Percentiles rank a stretch among this genome's conserved stretches.
Evolutionary conservation across 2,329 filamentous ascomycete species (phyloP).

Genomic region (Nigrospora sphaerica): DNA sequence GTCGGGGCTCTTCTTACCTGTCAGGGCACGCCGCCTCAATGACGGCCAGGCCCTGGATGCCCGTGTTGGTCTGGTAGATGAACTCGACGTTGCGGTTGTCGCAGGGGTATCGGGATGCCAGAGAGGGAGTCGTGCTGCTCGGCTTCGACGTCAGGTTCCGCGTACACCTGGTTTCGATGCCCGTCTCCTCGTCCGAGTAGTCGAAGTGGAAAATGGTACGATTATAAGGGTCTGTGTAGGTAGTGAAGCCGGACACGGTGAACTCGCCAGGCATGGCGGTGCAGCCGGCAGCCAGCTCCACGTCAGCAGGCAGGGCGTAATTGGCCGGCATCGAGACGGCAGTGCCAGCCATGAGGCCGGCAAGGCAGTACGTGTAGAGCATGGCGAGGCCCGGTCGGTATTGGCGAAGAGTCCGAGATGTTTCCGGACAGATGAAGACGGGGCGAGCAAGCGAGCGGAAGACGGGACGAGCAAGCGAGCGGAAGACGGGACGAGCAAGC

Average conservation of each 20-base stretch:
- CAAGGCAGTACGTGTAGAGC: constrained; percentile 8
- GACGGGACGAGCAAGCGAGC: too few species aligned
- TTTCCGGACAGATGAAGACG: too few species aligned
- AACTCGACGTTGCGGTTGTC: constrained; percentile 17
- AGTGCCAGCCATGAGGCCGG: constrained; percentile 13
- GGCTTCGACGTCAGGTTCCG: constrained; percentile 17
- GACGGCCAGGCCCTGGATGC: constrained; percentile 15
- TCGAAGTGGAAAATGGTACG: constrained; percentile 13
- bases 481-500: too few species aligned
- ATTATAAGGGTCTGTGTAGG: constrained; percentile 11
- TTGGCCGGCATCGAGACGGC: constrained; percentile 14
- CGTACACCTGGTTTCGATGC: constrained; percentile 17
- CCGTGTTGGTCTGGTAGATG: constrained; percentile 19
- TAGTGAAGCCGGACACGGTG: constrained; percentile 16
- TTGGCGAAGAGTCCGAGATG: too few species aligned
- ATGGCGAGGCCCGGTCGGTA: constrained; percentile 7
- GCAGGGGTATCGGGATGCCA: constrained; percentile 17
- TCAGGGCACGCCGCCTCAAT: constrained; percentile 18
- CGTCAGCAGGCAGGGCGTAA: constrained; percentile 14
- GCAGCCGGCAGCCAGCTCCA: constrained; percentile 13
- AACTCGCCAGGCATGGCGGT: constrained; percentile 14
- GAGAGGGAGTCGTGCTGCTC: constrained; percentile 5
- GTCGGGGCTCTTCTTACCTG: constrained; percentile 10
- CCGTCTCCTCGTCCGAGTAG: constrained; percentile 17
- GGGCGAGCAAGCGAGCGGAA: too few species aligned